These are phyloP conservation scores for Galeopsis tetrahit DNA, from an alignment of 257 asterid species.

Conservation along the genomic window DNA sequence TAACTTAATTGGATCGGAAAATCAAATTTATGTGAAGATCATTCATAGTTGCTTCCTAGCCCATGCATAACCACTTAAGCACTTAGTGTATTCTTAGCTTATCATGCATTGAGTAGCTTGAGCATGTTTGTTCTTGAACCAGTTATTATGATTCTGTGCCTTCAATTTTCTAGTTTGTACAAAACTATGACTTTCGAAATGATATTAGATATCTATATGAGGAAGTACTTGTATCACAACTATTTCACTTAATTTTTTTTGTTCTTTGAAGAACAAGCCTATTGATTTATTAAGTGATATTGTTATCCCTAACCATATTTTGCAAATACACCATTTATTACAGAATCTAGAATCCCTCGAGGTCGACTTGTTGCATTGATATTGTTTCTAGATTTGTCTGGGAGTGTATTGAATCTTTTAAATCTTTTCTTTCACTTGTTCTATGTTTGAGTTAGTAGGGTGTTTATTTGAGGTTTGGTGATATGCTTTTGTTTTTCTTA, in stretches of 20 bases:
- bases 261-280: not conserved
- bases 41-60: not conserved
- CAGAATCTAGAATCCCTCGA: not conserved
- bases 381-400: constrained; percentile 20
- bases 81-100: not conserved
- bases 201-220: too few species aligned
- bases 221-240: too few species aligned
- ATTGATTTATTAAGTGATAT: not conserved
- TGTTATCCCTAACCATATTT: not conserved
- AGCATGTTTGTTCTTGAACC: too few species aligned
- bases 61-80: not conserved
- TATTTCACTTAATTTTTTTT: not conserved
- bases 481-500: not conserved
- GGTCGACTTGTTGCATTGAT: not conserved
- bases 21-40: constrained; percentile 6
- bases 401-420: not conserved
- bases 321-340: constrained; percentile 5
- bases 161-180: too few species aligned
- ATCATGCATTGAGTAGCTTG: not conserved
- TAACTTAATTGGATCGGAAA: constrained; percentile 15
- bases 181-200: too few species aligned
- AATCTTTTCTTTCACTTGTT: not conserved
- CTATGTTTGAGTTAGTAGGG: constrained; percentile 4
- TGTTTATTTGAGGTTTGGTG: constrained; percentile 1
- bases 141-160: too few species aligned